These are phyloP conservation scores for Ceratocystis destructans DNA, from an alignment of 2,329 filamentous ascomycete species.

Conservation along the genomic window DNA sequence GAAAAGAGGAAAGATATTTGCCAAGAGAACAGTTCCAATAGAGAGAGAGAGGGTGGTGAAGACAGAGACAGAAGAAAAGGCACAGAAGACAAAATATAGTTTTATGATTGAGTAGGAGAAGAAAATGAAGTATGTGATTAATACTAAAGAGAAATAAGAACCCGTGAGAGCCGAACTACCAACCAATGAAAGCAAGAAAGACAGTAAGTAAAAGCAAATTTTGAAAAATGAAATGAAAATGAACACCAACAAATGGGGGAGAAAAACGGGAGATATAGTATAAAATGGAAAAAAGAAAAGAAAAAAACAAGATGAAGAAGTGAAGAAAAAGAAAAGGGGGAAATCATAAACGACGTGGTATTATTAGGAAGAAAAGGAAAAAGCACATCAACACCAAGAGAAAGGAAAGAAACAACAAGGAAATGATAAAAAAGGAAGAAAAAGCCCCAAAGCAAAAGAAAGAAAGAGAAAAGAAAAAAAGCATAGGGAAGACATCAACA, in stretches of 20 bases:
- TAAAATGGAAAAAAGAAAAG: not conserved
- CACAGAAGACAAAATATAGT: not conserved
- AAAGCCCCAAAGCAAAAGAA: not conserved
- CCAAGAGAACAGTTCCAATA: no score
- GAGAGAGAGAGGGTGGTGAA: not conserved
- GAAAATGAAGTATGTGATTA: not conserved
- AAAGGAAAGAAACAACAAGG: not conserved
- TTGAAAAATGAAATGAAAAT: not conserved
- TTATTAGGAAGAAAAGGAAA: not conserved
- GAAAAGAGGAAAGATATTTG: no score
- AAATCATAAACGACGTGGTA: constrained; percentile 6
- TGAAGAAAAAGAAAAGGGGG: not conserved
- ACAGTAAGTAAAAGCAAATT: not conserved
- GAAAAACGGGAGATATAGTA: no score
- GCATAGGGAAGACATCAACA: not conserved
- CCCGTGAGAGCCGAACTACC: not conserved
- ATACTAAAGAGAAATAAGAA: not conserved
- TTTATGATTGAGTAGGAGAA: not conserved
- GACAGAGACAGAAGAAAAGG: not conserved
- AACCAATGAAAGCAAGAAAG: not conserved
- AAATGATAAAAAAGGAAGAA: not conserved
- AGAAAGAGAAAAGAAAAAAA: not conserved
- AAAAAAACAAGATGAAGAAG: not conserved
- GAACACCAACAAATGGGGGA: not conserved
- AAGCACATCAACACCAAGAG: constrained; percentile 3